Conservation (phyloP, 2,329 filamentous ascomycete species). For the Fusarium sp. region DNA sequence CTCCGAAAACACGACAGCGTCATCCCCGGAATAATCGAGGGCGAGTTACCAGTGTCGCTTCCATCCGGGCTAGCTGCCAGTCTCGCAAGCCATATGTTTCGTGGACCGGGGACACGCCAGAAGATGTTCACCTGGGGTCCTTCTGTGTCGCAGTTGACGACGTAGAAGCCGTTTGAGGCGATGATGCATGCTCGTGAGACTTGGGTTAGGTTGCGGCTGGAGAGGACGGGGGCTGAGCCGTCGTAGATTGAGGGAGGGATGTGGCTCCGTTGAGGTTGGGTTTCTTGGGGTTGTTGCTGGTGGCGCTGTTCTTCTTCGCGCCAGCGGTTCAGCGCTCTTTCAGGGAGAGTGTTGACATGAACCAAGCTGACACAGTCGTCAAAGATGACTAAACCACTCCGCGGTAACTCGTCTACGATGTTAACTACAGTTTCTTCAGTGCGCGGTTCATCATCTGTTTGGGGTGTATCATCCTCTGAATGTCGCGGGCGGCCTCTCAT, state of each 20-base stretch:
- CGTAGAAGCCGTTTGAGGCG: not conserved
- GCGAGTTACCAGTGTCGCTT: not conserved
- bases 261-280: not conserved
- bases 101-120: not conserved
- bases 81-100: not conserved
- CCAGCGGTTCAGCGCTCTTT: not conserved
- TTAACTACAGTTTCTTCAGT: not conserved
- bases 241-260: not conserved
- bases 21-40: not conserved
- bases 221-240: not conserved
- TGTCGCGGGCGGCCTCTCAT: not conserved
- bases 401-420: not conserved
- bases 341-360: not conserved
- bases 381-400: not conserved
- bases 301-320: not conserved
- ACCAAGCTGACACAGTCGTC: not conserved
- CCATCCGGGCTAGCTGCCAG: not conserved
- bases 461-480: fast-evolving
- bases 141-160: not conserved
- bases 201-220: not conserved
- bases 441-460: not conserved
- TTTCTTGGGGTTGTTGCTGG: not conserved
- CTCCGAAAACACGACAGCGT: not conserved
- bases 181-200: not conserved
- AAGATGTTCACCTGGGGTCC: not conserved